Evolutionary conservation across 768 basidiomycete genomes (phyloP).

Genomic region (Hypsizygus marmoreus): DNA sequence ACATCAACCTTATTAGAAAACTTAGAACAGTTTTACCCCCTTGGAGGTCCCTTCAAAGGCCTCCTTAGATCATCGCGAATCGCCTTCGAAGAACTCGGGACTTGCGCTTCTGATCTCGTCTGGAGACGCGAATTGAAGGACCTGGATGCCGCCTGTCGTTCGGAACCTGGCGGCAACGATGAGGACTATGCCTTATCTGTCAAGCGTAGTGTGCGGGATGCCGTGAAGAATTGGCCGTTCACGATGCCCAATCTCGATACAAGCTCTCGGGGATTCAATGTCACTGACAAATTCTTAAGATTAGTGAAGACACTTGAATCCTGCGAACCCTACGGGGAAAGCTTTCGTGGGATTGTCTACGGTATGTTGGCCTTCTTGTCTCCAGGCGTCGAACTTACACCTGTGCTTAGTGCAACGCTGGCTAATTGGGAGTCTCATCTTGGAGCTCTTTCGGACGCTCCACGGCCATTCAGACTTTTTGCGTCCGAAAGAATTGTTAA

Average conservation of each 20-base stretch:
- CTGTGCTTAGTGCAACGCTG: slow-evolving; percentile 49
- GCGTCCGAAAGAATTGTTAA: slow-evolving; percentile 44
- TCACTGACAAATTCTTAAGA: slow-evolving; percentile 65
- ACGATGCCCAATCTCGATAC: slow-evolving; percentile 63
- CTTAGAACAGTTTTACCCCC: slow-evolving; percentile 46
- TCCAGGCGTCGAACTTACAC: slow-evolving; percentile 7
- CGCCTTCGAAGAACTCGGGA: slow-evolving; percentile 57
- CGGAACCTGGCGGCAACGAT: slow-evolving; percentile 38
- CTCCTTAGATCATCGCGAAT: slow-evolving; percentile 49
- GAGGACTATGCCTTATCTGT: slow-evolving; percentile 24
- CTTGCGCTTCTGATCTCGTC: slow-evolving; percentile 68
- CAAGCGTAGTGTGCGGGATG: slow-evolving; percentile 30
- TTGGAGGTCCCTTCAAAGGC: slow-evolving; percentile 36
- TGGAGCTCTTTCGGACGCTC: slow-evolving; percentile 57
- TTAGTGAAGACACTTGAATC: slow-evolving; percentile 61
- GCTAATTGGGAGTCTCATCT: slow-evolving; percentile 56
- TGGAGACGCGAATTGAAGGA: slow-evolving; percentile 60
- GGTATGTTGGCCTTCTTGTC: slow-evolving; percentile 41
- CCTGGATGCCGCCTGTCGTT: slow-evolving; percentile 37
- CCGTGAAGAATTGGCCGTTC: slow-evolving; percentile 64
- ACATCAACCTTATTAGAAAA: slow-evolving; percentile 46
- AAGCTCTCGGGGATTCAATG: slow-evolving; percentile 61
- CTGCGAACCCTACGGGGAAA: slow-evolving; percentile 52
- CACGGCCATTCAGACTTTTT: slow-evolving; percentile 54
- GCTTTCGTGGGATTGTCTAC: slow-evolving; percentile 66